These are phyloP conservation scores for Colletotrichum viniferum DNA, from an alignment of 2,329 filamentous ascomycete species.

Conservation along the genomic window DNA sequence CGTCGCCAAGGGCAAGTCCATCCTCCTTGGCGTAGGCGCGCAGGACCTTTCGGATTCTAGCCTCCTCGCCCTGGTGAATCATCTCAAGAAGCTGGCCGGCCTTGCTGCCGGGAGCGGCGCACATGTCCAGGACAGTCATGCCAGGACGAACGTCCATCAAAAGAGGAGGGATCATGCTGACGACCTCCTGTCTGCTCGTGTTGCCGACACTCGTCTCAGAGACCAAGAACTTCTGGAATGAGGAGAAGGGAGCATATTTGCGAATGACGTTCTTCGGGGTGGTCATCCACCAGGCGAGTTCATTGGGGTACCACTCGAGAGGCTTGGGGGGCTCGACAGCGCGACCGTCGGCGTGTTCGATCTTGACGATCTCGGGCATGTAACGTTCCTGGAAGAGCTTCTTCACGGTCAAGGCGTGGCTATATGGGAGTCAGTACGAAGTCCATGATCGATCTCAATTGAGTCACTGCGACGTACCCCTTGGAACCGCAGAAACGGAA, in stretches of 20 bases:
- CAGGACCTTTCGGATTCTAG: constrained; percentile 75
- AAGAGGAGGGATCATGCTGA: constrained; percentile 98
- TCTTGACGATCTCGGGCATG: constrained; percentile 86
- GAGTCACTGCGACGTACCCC: constrained; percentile 58
- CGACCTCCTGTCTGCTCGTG: constrained; percentile 95
- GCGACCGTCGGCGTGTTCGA: constrained; percentile 81
- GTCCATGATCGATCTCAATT: neutral
- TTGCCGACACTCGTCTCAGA: constrained; percentile 97
- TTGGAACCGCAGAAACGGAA: constrained; percentile 97
- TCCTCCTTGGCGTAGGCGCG: constrained; percentile 66
- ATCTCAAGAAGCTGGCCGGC: constrained; percentile 94
- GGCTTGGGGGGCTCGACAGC: constrained; percentile 81
- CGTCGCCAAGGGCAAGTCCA: constrained; percentile 53
- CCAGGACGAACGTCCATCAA: constrained; percentile 89
- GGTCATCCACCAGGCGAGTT: constrained; percentile 97
- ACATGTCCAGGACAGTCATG: constrained; percentile 94
- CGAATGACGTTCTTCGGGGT: constrained; percentile 96
- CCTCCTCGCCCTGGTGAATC: constrained; percentile 91
- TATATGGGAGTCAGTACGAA: constrained; percentile 34
- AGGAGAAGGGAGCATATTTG: constrained; percentile 90
- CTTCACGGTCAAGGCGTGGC: constrained; percentile 91
- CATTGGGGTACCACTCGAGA: constrained; percentile 92
- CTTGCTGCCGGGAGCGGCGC: constrained; percentile 96
- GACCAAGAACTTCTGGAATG: constrained; percentile 97
- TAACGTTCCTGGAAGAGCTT: constrained; percentile 86